Evolutionary conservation across 78 protist genomes (phyloP).

Genomic region (Emiliania huxleyi): DNA sequence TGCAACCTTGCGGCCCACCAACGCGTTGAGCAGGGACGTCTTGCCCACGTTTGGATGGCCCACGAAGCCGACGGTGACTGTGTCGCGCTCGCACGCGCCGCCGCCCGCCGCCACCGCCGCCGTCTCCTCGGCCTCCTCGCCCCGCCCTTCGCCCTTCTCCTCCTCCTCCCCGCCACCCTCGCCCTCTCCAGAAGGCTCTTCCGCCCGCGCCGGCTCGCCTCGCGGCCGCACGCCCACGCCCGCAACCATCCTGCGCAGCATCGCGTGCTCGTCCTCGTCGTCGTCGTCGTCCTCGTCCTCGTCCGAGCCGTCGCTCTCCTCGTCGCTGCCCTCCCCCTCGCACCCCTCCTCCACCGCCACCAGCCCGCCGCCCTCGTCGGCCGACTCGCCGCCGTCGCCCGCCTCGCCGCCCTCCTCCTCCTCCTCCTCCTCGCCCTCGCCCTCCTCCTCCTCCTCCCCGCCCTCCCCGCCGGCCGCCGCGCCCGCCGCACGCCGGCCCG

Average conservation of each 20-base stretch:
- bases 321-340: not conserved
- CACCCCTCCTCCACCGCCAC: not conserved
- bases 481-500: no score
- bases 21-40: constrained; percentile 61
- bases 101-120: not conserved
- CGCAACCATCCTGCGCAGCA: not conserved
- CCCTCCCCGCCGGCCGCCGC: no score
- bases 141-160: not conserved
- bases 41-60: constrained; percentile 83
- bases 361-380: not conserved
- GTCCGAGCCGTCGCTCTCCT: not conserved
- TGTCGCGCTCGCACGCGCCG: no score
- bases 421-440: no score
- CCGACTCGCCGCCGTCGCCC: not conserved
- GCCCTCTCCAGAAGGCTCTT: no score
- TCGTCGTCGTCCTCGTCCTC: not conserved
- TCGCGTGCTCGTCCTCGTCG: not conserved
- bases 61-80: constrained; percentile 55
- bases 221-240: no score
- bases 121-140: no score
- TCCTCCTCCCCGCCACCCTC: no score
- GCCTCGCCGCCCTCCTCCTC: not conserved
- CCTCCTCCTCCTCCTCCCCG: no score
- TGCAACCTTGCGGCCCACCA: constrained; percentile 77
- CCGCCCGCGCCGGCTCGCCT: no score